Conservation (phyloP, 306 rosid genomes). For the Oxytropis ochrocephala region DNA sequence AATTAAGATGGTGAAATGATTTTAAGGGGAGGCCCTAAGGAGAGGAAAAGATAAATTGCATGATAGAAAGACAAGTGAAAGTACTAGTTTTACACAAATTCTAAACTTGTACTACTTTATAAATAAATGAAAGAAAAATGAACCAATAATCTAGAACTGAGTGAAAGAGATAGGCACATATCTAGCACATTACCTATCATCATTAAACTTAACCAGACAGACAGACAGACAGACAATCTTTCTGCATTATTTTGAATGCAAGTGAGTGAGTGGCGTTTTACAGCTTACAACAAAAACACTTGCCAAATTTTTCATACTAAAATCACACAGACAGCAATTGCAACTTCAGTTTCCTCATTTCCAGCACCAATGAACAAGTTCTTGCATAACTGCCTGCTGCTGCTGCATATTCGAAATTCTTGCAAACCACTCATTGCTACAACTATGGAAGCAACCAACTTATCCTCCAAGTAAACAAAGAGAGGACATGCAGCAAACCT, state of each 20-base stretch:
- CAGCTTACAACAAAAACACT: constrained; percentile 33
- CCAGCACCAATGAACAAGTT: constrained; percentile 24
- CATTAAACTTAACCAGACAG: constrained; percentile 20
- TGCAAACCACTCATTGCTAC: constrained; percentile 19
- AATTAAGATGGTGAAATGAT: background rate
- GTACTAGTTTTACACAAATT: constrained; percentile 20
- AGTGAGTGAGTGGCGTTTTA: constrained; percentile 14
- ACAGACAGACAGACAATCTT: constrained; percentile 28
- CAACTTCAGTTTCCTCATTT: constrained; percentile 19
- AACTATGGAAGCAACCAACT: background rate
- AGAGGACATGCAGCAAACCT: constrained; percentile 30
- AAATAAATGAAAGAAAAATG: constrained; percentile 6
- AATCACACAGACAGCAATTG: constrained; percentile 22
- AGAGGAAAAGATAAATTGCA: background rate
- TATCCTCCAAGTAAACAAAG: constrained; percentile 5
- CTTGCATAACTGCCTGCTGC: constrained; percentile 28
- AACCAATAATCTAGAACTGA: constrained; percentile 12
- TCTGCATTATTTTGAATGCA: constrained; percentile 38
- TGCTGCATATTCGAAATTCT: constrained; percentile 14
- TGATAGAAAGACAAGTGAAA: background rate
- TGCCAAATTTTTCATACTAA: constrained; percentile 21
- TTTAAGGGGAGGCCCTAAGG: background rate
- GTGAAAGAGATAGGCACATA: constrained; percentile 13
- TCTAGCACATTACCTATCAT: constrained; percentile 26
- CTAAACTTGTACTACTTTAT: constrained; percentile 10